Evolutionary conservation across 768 basidiomycete species (phyloP), one percentile per base, ranked within the genome.

Genomic region (Mycena amicta): DNA sequence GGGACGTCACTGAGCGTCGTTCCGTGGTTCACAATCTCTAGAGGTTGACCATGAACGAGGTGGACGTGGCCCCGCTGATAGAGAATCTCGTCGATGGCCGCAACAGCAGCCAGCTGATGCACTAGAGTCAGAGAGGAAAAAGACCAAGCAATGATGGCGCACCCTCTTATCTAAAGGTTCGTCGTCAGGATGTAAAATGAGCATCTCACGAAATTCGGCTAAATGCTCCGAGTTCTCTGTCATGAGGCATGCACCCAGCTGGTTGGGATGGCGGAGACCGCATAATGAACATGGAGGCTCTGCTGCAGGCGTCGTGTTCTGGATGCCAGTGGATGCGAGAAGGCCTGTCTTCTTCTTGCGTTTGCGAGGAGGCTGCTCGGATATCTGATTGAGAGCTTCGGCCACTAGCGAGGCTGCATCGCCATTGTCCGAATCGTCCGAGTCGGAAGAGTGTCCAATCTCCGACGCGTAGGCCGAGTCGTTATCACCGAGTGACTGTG

Each of bases 141-240:
- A 46, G 41, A 40, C 49, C 31, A 37, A 64, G 41, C 8, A 25
- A 73, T 75, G n/a, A n/a, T n/a, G n/a, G n/a, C n/a, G 64, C 71
- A 90, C 90, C 65, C 89, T 76, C 33, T 80, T 77, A 68, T 88
- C 84, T 66, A 82, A 78, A 43, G 88, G 76, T 62, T 93, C 91
- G 63, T 86, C 85, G 16, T 82, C 80, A n/a, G 80, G 76, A 60
- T 88, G 78, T 27, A 81, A 70, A 60, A 92, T 71, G 33, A 92
- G 71, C 74, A 90, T 85, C 46, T 80, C 77, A 43, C 90, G 83
- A 66, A 85, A 92, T 64, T 89, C 84, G 13, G 83, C 81, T 22
- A 93, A 76, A 67, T 90, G 84, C 55, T 83, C 79, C 18, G 88
- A 83, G 50, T 74, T 77, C 23, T 86, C 79, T 5, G 82, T 83